phyloP scores from a whole-genome alignment of 2,329 filamentous ascomycete species.

The Raffaelea deltoideospora region DNA sequence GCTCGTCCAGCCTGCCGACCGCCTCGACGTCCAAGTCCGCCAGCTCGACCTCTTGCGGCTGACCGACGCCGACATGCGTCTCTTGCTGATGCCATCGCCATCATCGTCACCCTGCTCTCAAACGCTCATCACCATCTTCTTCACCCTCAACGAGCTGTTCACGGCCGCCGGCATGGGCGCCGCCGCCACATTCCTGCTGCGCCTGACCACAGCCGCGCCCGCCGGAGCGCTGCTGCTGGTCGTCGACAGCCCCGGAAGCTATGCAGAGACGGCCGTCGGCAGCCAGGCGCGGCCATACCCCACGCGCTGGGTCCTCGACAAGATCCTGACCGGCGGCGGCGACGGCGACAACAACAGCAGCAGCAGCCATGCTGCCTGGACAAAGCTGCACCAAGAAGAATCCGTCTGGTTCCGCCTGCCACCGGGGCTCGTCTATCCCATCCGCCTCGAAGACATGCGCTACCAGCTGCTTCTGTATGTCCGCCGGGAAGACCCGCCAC shows the following conservation, averaged over 20 bases:
- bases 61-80: conserved; percentile 16
- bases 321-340: conserved; percentile 45
- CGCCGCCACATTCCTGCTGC: conserved; percentile 63
- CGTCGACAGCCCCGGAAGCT: conserved; percentile 85
- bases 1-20: conserved; percentile 21
- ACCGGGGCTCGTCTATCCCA: conserved; percentile 57
- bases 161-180: conserved; percentile 54
- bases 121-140: conserved; percentile 67
- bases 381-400: conserved; percentile 59
- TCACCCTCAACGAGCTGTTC: conserved; percentile 93
- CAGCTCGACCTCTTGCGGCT: conserved; percentile 35
- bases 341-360: conserved; percentile 4
- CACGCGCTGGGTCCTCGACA: conserved; percentile 85
- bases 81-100: conserved; percentile 11
- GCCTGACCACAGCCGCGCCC: conserved; percentile 43
- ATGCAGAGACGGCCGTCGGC: conserved; percentile 66
- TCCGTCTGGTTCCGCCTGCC: conserved; percentile 73
- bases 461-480: conserved; percentile 81
- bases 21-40: conserved; percentile 25
- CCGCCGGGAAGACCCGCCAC: conserved; percentile 8
- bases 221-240: conserved; percentile 60
- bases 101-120: conserved; percentile 19
- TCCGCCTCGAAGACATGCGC: conserved; percentile 84
- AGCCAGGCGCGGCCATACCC: conserved; percentile 56
- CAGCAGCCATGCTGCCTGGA: conserved; percentile 38